Evolutionary conservation across 768 basidiomycete genomes (phyloP), one percentile per base, ranked within the genome.

Genomic region (Panaeolus cyanescens): DNA sequence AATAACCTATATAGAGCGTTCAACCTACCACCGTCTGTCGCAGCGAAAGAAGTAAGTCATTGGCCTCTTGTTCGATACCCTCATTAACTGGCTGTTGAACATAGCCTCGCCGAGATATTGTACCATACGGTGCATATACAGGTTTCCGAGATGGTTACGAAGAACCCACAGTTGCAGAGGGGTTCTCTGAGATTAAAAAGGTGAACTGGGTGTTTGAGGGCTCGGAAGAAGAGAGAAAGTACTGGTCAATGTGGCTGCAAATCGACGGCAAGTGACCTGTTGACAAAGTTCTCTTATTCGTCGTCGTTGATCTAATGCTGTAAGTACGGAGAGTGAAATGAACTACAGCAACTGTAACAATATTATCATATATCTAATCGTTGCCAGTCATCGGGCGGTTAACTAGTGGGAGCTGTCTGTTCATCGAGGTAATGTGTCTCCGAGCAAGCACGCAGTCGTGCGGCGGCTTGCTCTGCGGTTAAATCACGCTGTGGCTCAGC

Each of bases 1-100:
- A 97, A 98, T 72, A 96, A 96, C 68, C 74, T 95, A 7, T 97
- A 96, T 70, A 85, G 96, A 31, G 87, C 93, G 34, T 92, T 79
- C 64, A 84, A 83, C 62, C 74, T 83, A 31, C 85, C 87, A 0
- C 71, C 82, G 2, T 78, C 79, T 1, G 72, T 76, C n/a, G 69
- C 74, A 32, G 70, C 67, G 1, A 71, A 70, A 50, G 81, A 85
- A 71, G 85, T 83, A 59, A 61, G 74, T 69, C 13, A 20, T 45
- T 45, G 25, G 7, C 33, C 56, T 40, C 25, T 56, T 32, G 55
- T n/a, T 58, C 56, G 19, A 40, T 10, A 53, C 57, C 10, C 9
- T 40, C 56, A 22, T 36, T 50, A 17, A 33, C 61, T 32, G 63
- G 4, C 25, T 39, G 56, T 62, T 17, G 7, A 3, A 45, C 62